A percentile compares a stretch with the other conserved stretches of the same genome.
Conservation (phyloP, 2,329 filamentous ascomycete species). For the Colletotrichum navitas region DNA sequence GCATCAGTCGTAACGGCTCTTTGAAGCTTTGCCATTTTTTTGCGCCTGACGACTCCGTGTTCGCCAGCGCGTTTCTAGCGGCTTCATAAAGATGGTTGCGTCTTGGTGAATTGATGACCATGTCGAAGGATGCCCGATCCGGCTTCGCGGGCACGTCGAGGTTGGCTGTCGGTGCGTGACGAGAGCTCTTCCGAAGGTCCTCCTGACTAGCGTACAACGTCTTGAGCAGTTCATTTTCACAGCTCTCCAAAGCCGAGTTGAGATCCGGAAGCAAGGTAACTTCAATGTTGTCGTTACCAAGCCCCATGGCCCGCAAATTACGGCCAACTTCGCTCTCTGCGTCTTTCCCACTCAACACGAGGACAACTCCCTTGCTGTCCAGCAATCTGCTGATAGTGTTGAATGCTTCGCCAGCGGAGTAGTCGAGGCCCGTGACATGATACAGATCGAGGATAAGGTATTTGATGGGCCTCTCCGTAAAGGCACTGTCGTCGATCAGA, state of each 20-base stretch:
- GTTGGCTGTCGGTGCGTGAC: conserved; percentile 57
- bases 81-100: conserved; percentile 82
- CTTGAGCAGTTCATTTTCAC: conserved; percentile 93
- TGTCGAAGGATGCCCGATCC: conserved; percentile 52
- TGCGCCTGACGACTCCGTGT: conserved; percentile 69
- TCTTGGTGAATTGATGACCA: conserved; percentile 82
- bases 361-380: conserved; percentile 79
- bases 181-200: conserved; percentile 61
- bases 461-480: conserved; percentile 82
- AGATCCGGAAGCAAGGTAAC: conserved; percentile 89
- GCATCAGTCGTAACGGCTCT: conserved; percentile 89
- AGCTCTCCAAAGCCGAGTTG: conserved; percentile 92
- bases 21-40: conserved; percentile 87
- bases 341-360: conserved; percentile 87
- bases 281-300: conserved; percentile 78
- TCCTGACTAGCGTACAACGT: conserved; percentile 81
- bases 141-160: conserved; percentile 62
- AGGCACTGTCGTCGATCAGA: conserved; percentile 85
- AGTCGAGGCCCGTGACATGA: conserved; percentile 93
- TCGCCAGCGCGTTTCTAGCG: conserved; percentile 80
- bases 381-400: conserved; percentile 90
- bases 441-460: conserved; percentile 91
- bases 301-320: conserved; percentile 84
- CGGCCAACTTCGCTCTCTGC: conserved; percentile 80
- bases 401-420: conserved; percentile 95